A percentile compares a stretch with the other conserved stretches of the same genome.
Conservation (phyloP, 2,329 filamentous ascomycete species). For the Gremmenia infestans region DNA sequence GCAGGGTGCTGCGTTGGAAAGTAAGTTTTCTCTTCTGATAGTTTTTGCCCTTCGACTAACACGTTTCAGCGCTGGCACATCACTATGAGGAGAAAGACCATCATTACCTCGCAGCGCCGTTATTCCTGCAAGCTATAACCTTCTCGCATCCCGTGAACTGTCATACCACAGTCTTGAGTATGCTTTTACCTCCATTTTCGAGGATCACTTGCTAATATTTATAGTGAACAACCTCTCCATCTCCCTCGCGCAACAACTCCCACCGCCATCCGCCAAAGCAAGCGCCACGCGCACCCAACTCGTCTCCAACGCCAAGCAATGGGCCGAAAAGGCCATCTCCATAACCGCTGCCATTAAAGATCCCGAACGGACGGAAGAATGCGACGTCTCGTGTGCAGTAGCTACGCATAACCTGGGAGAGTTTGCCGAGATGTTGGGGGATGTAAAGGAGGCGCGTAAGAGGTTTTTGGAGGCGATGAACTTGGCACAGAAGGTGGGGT, state of each 20-base stretch:
- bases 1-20: slow-evolving; percentile 69
- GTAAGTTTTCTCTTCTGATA: slow-evolving; percentile 33
- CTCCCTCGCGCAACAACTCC: slow-evolving; percentile 54
- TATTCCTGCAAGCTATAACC: slow-evolving; percentile 80
- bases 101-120: slow-evolving; percentile 75
- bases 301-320: slow-evolving; percentile 66
- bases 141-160: slow-evolving; percentile 61
- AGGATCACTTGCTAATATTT: slow-evolving; percentile 4
- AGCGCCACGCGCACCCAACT: slow-evolving; percentile 54
- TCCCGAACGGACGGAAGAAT: slow-evolving; percentile 67
- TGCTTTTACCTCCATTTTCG: slow-evolving; percentile 27
- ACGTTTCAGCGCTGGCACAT: slow-evolving; percentile 60
- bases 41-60: slow-evolving; percentile 24
- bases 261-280: slow-evolving; percentile 31
- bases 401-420: slow-evolving; percentile 85
- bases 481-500: slow-evolving; percentile 51
- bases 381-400: slow-evolving; percentile 76
- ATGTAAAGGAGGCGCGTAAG: slow-evolving; percentile 57
- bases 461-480: slow-evolving; percentile 65
- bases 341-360: slow-evolving; percentile 61
- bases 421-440: slow-evolving; percentile 70
- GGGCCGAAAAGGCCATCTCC: slow-evolving; percentile 72
- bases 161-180: slow-evolving; percentile 75
- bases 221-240: slow-evolving; percentile 78
- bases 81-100: slow-evolving; percentile 70